Percentiles rank a stretch among this genome's conserved stretches.
phyloP scores from a whole-genome alignment of 352 stramenopile genomes.

The Globisporangium carolinianum region DNA sequence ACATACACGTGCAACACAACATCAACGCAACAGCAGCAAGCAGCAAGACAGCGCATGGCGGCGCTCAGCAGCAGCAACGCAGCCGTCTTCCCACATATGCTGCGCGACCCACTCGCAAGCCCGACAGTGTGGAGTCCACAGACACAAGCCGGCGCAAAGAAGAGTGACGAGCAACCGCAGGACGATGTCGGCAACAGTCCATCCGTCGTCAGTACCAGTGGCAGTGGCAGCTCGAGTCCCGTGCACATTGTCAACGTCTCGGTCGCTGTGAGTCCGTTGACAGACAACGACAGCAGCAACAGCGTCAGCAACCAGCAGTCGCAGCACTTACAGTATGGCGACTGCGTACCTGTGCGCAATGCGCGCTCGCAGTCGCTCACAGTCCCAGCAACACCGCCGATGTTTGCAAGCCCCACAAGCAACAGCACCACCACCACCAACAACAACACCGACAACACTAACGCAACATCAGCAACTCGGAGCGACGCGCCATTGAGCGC shows the following conservation, averaged over 20 bases:
- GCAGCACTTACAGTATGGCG: background rate
- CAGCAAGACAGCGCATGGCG: constrained; percentile 1
- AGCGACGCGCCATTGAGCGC: constrained; percentile 1
- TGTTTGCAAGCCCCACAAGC: constrained; percentile 20
- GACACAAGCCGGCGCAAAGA: constrained; percentile 4
- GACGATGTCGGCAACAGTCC: background rate
- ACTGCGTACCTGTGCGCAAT: constrained; percentile 17
- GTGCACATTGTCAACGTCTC: background rate
- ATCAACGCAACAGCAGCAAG: no score
- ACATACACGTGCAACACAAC: no score
- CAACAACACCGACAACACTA: background rate
- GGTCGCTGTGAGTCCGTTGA: background rate
- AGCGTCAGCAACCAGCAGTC: background rate
- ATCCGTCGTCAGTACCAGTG: background rate
- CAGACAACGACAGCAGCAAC: background rate
- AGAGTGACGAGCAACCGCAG: constrained; percentile 4
- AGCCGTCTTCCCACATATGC: constrained; percentile 6
- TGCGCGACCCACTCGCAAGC: constrained; percentile 1
- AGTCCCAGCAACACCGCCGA: constrained; percentile 20
- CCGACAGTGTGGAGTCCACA: constrained; percentile 1
- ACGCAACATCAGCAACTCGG: background rate
- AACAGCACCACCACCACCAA: constrained; percentile 17
- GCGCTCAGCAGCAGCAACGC: constrained; percentile 1
- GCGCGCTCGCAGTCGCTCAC: constrained; percentile 41
- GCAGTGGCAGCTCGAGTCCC: background rate